Conservation (phyloP, 768 basidiomycete species). For the Boletellus emodensis region DNA sequence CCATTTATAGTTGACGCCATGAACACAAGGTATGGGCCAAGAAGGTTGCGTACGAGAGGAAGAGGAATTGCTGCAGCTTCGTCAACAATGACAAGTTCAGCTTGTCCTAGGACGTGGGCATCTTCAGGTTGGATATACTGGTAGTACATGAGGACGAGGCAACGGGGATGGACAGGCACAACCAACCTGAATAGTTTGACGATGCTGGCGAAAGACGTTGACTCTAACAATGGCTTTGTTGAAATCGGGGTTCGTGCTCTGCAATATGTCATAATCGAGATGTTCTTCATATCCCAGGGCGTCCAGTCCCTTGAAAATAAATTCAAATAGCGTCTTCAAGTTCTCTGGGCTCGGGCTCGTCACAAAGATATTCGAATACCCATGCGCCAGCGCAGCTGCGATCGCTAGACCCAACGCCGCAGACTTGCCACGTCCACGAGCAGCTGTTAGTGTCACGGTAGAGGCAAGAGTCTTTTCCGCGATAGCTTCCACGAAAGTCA, state of each 20-base stretch:
- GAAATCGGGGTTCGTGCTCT: slow-evolving; percentile 92
- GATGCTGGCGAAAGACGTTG: slow-evolving; percentile 87
- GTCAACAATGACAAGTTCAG: slow-evolving; percentile 95
- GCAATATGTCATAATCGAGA: slow-evolving; percentile 93
- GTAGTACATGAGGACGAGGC: slow-evolving; percentile 2
- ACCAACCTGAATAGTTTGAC: slow-evolving; percentile 92
- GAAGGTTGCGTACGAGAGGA: slow-evolving; percentile 89
- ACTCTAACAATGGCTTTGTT: slow-evolving; percentile 95
- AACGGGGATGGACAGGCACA: background rate
- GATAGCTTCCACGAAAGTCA: slow-evolving; percentile 93
- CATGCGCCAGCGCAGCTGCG: slow-evolving; percentile 86
- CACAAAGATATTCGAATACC: slow-evolving; percentile 97
- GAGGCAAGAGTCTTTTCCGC: slow-evolving; percentile 90
- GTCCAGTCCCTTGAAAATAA: slow-evolving; percentile 96
- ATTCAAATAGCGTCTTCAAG: slow-evolving; percentile 95
- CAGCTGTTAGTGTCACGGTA: slow-evolving; percentile 92
- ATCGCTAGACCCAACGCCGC: slow-evolving; percentile 95
- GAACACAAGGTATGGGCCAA: slow-evolving; percentile 96
- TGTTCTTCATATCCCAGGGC: slow-evolving; percentile 95
- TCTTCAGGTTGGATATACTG: slow-evolving; percentile 99
- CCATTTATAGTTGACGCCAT: slow-evolving; percentile 99
- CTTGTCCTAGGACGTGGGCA: slow-evolving; percentile 95
- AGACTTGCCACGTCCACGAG: slow-evolving; percentile 93
- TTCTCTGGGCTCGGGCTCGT: slow-evolving; percentile 98
- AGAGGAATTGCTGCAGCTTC: slow-evolving; percentile 98